Conservation (phyloP, 495 filamentous ascomycete species). For the Neurospora discreta region DNA sequence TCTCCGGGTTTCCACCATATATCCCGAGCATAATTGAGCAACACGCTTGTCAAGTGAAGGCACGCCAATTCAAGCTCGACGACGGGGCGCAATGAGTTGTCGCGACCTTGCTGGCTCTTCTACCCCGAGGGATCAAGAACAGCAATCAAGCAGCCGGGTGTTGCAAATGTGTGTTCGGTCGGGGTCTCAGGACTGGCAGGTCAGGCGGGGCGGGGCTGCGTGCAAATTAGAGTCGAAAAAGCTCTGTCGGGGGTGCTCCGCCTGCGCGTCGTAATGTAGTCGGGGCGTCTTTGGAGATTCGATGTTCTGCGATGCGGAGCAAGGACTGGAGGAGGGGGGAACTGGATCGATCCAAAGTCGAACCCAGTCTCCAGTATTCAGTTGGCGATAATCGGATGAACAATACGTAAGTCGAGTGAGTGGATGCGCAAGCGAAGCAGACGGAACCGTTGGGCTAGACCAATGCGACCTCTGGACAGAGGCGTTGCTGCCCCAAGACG, state of each 20-base stretch:
- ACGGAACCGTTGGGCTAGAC: neutral
- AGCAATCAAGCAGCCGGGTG: neutral
- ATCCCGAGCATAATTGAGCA: slow-evolving; percentile 37
- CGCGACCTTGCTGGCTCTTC: neutral
- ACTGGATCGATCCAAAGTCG: neutral
- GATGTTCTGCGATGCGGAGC: neutral
- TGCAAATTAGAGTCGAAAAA: neutral
- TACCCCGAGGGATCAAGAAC: neutral
- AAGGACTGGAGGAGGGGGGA: neutral
- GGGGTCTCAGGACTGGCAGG: neutral
- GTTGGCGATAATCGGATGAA: neutral
- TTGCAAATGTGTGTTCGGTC: neutral
- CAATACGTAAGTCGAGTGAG: neutral
- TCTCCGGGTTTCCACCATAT: slow-evolving; percentile 34
- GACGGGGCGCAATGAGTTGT: neutral
- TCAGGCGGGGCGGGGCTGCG: neutral
- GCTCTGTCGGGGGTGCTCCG: neutral
- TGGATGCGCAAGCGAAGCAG: neutral
- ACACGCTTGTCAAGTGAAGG: slow-evolving; percentile 6
- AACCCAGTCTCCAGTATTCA: neutral
- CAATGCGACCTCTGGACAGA: neutral
- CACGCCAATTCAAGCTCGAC: slow-evolving; percentile 1
- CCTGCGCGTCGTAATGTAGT: neutral
- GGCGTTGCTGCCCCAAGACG: neutral
- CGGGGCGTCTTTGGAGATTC: neutral